A percentile compares a stretch with the other conserved stretches of the same genome.
phyloP scores from a whole-genome alignment of 164 flowering plant genomes.

The Piper betle region DNA sequence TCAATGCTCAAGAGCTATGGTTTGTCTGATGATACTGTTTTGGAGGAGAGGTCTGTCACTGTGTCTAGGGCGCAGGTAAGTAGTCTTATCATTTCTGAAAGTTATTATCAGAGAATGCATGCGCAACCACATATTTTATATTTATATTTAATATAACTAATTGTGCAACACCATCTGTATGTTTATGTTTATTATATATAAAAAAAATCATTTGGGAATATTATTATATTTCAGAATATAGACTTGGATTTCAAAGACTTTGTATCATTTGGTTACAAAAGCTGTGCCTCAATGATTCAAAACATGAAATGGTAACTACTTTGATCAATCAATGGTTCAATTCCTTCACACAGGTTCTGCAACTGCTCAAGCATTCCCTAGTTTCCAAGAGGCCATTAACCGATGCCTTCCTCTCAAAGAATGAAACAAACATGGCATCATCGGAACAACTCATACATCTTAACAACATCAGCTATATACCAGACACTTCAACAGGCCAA shows the following conservation, averaged over 20 bases:
- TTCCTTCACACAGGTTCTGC: not conserved
- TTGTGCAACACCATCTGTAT: too few species aligned
- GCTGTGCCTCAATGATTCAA: not conserved
- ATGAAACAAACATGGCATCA: not conserved
- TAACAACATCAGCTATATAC: not conserved
- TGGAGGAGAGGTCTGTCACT: constrained; percentile 9
- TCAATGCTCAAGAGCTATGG: constrained; percentile 4
- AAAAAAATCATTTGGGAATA: too few species aligned
- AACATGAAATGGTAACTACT: not conserved
- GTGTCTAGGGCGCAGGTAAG: constrained; percentile 3
- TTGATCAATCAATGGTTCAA: too few species aligned
- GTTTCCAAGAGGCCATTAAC: not conserved
- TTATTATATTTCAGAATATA: too few species aligned
- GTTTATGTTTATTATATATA: too few species aligned
- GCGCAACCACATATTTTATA: too few species aligned
- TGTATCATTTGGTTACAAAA: not conserved
- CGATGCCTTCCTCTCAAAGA: not conserved
- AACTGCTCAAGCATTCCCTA: not conserved
- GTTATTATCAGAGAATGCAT: too few species aligned
- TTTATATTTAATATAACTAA: too few species aligned
- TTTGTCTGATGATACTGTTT: not conserved
- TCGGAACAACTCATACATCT: not conserved
- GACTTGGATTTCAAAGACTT: too few species aligned
- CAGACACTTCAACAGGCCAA: not conserved
- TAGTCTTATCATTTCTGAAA: too few species aligned